Conservation (phyloP, 1,284 basidiomycete species). For the Malassezia pachydermatis region DNA sequence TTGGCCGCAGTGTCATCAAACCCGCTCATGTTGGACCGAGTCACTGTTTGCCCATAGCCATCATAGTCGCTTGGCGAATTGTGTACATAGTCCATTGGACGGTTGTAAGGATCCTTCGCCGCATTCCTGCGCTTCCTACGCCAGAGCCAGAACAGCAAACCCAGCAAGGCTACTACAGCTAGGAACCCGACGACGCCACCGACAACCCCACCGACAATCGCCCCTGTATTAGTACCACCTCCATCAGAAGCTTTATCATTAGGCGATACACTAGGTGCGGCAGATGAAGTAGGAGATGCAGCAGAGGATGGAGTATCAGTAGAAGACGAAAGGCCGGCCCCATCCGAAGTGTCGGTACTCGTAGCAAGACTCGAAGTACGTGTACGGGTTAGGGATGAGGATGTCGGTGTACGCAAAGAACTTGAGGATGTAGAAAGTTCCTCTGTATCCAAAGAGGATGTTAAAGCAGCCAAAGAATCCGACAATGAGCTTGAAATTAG, state of each 20-base stretch:
- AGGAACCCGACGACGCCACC: conserved; percentile 14
- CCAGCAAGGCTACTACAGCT: background rate
- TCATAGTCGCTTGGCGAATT: too few relatives aligned
- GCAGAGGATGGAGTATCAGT: background rate
- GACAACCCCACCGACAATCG: conserved; percentile 18
- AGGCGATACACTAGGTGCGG: background rate
- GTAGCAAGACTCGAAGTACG: background rate
- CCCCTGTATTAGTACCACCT: conserved; percentile 5
- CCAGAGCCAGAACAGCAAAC: background rate
- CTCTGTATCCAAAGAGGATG: too few relatives aligned
- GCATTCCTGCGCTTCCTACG: conserved; percentile 1
- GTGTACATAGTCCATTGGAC: too few relatives aligned
- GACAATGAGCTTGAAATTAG: too few relatives aligned
- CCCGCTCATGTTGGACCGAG: too few relatives aligned
- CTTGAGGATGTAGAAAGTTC: too few relatives aligned
- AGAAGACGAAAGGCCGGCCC: background rate
- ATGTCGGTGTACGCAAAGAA: background rate
- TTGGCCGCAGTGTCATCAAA: too few relatives aligned
- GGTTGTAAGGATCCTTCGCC: too few relatives aligned
- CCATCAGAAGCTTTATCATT: background rate
- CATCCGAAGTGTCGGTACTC: background rate
- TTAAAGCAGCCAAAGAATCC: too few relatives aligned
- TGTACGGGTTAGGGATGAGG: background rate
- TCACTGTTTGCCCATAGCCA: too few relatives aligned
- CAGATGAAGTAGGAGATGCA: background rate